Evolutionary conservation across 2,329 filamentous ascomycete species (phyloP).

Genomic region (Alternaria longipes): DNA sequence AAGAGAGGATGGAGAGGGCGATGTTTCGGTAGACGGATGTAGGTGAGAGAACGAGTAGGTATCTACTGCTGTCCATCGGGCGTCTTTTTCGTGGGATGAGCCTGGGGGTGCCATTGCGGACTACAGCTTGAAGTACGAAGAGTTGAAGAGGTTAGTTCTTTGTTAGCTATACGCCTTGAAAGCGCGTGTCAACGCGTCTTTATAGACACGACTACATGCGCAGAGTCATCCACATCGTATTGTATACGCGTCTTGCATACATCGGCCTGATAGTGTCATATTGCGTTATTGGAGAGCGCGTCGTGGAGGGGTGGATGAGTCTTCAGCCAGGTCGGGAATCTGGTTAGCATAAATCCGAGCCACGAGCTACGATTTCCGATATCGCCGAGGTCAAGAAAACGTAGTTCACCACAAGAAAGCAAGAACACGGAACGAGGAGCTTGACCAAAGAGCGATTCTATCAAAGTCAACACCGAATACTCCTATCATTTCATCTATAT

Average conservation of each 20-base stretch:
- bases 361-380: conserved; percentile 15
- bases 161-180: neutral
- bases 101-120: conserved; percentile 7
- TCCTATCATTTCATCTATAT: neutral
- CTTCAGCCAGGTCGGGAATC: conserved; percentile 11
- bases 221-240: neutral
- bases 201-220: conserved; percentile 9
- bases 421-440: neutral
- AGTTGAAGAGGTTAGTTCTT: neutral
- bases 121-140: neutral
- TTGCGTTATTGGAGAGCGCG: neutral
- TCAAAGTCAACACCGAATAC: neutral
- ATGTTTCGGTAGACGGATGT: conserved; percentile 36
- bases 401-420: neutral
- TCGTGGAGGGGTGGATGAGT: conserved; percentile 9
- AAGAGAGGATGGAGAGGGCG: conserved; percentile 39
- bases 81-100: conserved; percentile 40
- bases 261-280: conserved; percentile 3
- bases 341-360: conserved; percentile 14
- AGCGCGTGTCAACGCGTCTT: conserved; percentile 5
- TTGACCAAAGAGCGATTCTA: neutral
- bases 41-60: conserved; percentile 48
- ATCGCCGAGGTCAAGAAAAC: conserved; percentile 18
- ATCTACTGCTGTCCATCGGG: conserved; percentile 54
- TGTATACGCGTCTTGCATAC: neutral